Percentiles rank a stretch among this genome's conserved stretches.
Conservation (phyloP, 495 filamentous ascomycete genomes). For the Lasiosphaeris hirsuta region DNA sequence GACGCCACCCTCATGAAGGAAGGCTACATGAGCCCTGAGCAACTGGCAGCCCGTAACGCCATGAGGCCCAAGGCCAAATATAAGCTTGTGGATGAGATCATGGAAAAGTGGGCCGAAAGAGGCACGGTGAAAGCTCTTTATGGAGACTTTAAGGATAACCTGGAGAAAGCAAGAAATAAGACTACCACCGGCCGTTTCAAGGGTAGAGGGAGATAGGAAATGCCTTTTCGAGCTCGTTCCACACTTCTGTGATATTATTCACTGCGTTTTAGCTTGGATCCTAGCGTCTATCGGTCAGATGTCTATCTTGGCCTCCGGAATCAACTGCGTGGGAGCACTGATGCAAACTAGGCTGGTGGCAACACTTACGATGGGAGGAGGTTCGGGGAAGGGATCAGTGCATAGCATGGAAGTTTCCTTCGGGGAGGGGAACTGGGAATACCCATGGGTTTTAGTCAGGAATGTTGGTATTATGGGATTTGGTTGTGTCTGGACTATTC, state of each 20-base stretch:
- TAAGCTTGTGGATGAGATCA: constrained; percentile 47
- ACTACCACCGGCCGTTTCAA: constrained; percentile 18
- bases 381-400: too few relatives aligned
- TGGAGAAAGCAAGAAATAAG: constrained; percentile 37
- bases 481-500: too few relatives aligned
- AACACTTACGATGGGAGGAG: too few relatives aligned
- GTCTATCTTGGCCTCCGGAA: neutral
- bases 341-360: too few relatives aligned
- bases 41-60: constrained; percentile 40
- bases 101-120: constrained; percentile 31
- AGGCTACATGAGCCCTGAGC: constrained; percentile 46
- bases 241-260: neutral
- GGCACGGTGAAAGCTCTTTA: constrained; percentile 30
- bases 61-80: constrained; percentile 51
- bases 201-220: constrained; percentile 6
- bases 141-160: constrained; percentile 32
- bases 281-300: neutral
- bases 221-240: too few relatives aligned
- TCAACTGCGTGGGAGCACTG: too few relatives aligned
- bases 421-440: too few relatives aligned
- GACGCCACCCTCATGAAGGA: constrained; percentile 54
- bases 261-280: neutral
- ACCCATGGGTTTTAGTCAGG: too few relatives aligned
- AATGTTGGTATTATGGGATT: too few relatives aligned
- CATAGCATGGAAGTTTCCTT: too few relatives aligned